Evolutionary conservation across 345 rosid species (phyloP), one percentile per base, ranked within the genome.

Genomic region (Anastatica hierochuntica): DNA sequence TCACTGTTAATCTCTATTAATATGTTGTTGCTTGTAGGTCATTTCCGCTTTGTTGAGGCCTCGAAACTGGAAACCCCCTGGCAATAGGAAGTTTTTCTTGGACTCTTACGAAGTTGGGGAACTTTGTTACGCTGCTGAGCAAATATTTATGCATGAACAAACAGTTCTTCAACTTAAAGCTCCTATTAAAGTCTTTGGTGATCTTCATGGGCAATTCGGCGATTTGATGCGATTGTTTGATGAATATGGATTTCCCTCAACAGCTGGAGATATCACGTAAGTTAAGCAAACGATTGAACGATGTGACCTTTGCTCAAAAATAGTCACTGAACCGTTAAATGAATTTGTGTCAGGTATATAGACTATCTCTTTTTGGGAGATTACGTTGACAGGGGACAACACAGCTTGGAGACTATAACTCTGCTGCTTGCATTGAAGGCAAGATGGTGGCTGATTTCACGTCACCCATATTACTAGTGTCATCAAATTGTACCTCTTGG

Each of bases 221-320:
- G 99, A 92, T 64, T 69, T 92, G 45, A 92, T 88, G 98, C 78
- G 95, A 53, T 68, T 88, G 13, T 92, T 92, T 67, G 97, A 81
- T 78, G 98, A 92, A 74, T 92, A 92, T 62, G 98, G 98, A 36
- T 85, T 79, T 78, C 98, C 98, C 60, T 92, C 98, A 62, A 74
- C 97, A 44, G 97, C 97, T 50, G 97, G 98, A 68, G 98, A 92
- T 63, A 88, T 92, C 35, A 88, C 95, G 98, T 92, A 76, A 78
- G 83, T 72, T 62, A n/a, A n/a, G n/a, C 14, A 46, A 15, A 23
- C 4, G 7, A 16, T 31, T 29, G 49, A 53, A 14, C 18, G 10
- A 4, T 40, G 3, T 46, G 33, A 39, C 14, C 46, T 38, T 31
- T 58, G 5, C 60, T 46, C 2, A 59, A 40, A 30, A 17, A 21